Evolutionary conservation across 441 rosid genomes (phyloP).

Genomic region (Mallotus japonicus): DNA sequence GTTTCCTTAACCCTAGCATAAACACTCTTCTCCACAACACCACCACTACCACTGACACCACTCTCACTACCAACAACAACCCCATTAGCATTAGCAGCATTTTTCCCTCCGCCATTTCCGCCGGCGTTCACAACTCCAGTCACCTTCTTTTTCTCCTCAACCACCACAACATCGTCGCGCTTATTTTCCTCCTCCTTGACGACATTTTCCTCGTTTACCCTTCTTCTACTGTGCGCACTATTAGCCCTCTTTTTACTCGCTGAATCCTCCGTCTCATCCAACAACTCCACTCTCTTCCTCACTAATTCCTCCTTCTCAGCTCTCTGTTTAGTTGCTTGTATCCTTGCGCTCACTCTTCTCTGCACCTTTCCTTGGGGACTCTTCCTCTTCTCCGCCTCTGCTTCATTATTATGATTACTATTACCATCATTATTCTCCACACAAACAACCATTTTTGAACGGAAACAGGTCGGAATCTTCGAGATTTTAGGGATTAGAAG

Average conservation of each 20-base stretch:
- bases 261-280: constrained; percentile 29
- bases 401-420: background rate
- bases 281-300: constrained; percentile 38
- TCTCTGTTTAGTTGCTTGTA: background rate
- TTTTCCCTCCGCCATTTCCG: background rate
- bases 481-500: too few species aligned
- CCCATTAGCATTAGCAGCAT: background rate
- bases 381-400: background rate
- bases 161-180: background rate
- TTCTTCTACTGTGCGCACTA: constrained; percentile 12
- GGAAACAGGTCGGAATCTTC: too few species aligned
- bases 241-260: constrained; percentile 12
- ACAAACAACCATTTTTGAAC: background rate
- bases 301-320: constrained; percentile 38
- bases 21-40: constrained; percentile 39
- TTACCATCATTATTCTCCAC: background rate
- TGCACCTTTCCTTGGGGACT: background rate
- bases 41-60: background rate
- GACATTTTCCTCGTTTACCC: constrained; percentile 12
- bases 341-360: constrained; percentile 11
- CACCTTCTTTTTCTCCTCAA: background rate
- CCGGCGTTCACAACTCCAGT: background rate
- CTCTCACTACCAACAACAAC: background rate
- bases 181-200: background rate
- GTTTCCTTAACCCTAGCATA: constrained; percentile 62